Conservation (phyloP, 768 basidiomycete species). For the Psilocybe tampanensis region DNA sequence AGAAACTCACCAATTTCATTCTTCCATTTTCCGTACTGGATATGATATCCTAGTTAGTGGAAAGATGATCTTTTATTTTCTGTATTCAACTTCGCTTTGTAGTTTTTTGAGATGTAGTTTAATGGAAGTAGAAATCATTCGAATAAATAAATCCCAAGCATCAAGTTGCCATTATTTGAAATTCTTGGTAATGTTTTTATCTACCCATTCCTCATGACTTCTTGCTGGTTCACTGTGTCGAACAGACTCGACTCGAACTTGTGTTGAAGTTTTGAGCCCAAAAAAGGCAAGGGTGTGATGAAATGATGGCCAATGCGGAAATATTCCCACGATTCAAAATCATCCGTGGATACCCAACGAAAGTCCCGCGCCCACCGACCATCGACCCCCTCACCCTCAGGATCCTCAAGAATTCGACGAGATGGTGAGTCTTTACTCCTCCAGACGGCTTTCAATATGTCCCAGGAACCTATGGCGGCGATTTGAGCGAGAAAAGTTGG, state of each 20-base stretch:
- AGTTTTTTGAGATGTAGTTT: no score
- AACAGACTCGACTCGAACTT: no score
- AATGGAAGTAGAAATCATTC: no score
- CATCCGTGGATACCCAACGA: constrained; percentile 17
- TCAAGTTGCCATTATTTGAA: no score
- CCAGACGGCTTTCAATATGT: constrained; percentile 12
- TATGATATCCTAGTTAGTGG: neutral
- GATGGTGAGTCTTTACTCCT: constrained; percentile 43
- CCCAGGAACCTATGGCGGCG: constrained; percentile 11
- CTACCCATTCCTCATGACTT: no score
- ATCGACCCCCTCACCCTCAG: constrained; percentile 27
- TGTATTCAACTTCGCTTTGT: no score
- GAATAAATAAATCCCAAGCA: no score
- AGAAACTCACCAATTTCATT: neutral
- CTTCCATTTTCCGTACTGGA: constrained; percentile 1
- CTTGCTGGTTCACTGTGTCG: no score
- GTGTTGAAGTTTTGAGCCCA: neutral
- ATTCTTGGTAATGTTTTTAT: no score
- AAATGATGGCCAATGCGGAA: neutral
- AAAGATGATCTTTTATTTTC: neutral
- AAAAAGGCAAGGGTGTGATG: neutral
- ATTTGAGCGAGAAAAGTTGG: constrained; percentile 22
- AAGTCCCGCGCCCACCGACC: constrained; percentile 18
- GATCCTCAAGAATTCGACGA: constrained; percentile 42
- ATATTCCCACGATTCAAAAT: constrained; percentile 21